Evolutionary conservation across 495 filamentous ascomycete genomes (phyloP), one percentile per base, ranked within the genome.

Genomic region (Parachaetomium inaequale): DNA sequence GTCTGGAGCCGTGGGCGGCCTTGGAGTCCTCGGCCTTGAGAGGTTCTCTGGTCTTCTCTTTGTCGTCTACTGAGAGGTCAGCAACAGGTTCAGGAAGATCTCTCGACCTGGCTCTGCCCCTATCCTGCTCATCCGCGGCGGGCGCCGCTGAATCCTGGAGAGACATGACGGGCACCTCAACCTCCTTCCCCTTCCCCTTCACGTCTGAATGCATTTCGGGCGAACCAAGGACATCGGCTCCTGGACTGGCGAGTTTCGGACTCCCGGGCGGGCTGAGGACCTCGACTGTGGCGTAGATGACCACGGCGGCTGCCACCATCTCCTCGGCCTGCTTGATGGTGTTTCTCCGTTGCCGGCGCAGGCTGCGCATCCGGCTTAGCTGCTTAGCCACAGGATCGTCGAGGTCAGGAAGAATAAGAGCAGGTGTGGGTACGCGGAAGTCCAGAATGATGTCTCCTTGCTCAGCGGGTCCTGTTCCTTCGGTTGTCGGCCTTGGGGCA

Each of bases 51-150:
- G 60, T 31, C 57, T 68, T 75, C 52, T 63, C 66, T 70, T 76
- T 75, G 69, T 79, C 74, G 66, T 74, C 76, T 79, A 74, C 69
- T 69, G 63, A 75, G 68, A 75, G 70, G 77, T 79, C 77, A 80
- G 77, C 71, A 75, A 78, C 75, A 69, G 70, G 67, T 55, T 58
- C 62, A 67, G 69, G 65, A 68, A 65, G 63, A 61, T 70, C 65
- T 64, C 68, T 61, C 60, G 67, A 62, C 63, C 67, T 67, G 58
- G 66, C 67, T 58, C 70, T 71, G 55, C 68, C 69, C 49, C 70
- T 66, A 25, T 62, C 67, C 42, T 61, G 59, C 26, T 63, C 61
- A 29, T 51, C 56, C 40, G 61, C 59, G 34, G 25, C 62, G 32
- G 55, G 52, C 38, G 38, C 50, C 19, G 46, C 45, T 23, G 59